These are phyloP conservation scores for Leishmania arabica DNA, from an alignment of 208 protist species.

Conservation along the genomic window DNA sequence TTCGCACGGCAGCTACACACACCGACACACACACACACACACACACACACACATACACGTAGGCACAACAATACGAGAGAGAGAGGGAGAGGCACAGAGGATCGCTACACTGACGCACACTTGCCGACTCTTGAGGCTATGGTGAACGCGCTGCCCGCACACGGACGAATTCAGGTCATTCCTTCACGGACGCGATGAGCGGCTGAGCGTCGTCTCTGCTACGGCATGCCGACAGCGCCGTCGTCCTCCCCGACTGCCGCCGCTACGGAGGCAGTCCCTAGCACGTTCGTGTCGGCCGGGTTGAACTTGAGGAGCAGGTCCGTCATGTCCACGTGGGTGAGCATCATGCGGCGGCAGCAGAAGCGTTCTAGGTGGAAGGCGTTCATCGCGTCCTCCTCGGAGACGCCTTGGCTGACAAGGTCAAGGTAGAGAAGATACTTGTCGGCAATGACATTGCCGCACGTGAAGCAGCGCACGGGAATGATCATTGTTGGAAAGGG, in stretches of 20 bases:
- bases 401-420: slow-evolving; percentile 92
- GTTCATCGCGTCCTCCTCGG: slow-evolving; percentile 97
- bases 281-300: slow-evolving; percentile 81
- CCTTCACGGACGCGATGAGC: neutral
- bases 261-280: slow-evolving; percentile 1
- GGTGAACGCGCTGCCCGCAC: too few relatives aligned
- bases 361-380: slow-evolving; percentile 97
- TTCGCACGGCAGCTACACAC: too few relatives aligned
- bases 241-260: slow-evolving; percentile 2
- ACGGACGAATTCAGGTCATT: too few relatives aligned
- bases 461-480: slow-evolving; percentile 99
- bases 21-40: neutral
- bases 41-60: too few relatives aligned
- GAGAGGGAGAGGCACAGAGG: too few relatives aligned
- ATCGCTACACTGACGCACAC: neutral
- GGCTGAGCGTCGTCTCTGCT: neutral
- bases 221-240: neutral
- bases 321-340: slow-evolving; percentile 99
- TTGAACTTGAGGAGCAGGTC: slow-evolving; percentile 97
- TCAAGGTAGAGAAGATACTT: slow-evolving; percentile 98
- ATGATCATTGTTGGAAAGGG: slow-evolving; percentile 97
- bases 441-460: slow-evolving; percentile 99
- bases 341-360: slow-evolving; percentile 99
- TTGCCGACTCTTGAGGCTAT: neutral
- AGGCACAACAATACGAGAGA: too few relatives aligned